A percentile compares a stretch with the other conserved stretches of the same genome.
Conservation (phyloP, 306 rosid genomes). For the Vigna mungo region DNA sequence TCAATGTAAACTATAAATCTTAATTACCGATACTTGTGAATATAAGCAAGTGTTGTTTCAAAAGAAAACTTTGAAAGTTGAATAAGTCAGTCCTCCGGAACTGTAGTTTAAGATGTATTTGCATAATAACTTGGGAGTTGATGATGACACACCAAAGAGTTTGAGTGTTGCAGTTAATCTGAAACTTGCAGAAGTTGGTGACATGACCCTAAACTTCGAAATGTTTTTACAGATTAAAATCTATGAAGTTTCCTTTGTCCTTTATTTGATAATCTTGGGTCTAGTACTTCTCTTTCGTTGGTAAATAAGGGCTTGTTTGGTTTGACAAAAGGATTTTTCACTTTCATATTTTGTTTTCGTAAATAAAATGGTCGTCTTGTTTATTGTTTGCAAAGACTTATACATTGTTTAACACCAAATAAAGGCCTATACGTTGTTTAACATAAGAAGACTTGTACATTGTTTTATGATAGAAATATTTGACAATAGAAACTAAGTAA, state of each 20-base stretch:
- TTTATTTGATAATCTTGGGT: not conserved
- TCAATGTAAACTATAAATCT: not conserved
- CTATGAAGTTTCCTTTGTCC: not conserved
- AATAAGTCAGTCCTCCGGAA: not conserved
- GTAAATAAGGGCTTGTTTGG: not conserved
- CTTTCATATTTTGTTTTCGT: not conserved
- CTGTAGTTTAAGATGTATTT: not conserved
- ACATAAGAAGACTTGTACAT: not conserved
- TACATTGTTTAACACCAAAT: too few species aligned
- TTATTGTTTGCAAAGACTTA: not conserved
- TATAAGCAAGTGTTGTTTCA: not conserved
- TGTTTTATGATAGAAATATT: not conserved
- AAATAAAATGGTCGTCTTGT: not conserved
- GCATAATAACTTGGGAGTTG: not conserved
- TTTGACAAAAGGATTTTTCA: not conserved
- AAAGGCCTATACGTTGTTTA: too few species aligned
- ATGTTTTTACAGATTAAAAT: not conserved
- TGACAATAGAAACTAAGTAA: not conserved
- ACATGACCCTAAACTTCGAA: not conserved
- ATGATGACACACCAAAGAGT: not conserved
- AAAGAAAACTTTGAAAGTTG: not conserved
- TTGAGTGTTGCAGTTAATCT: not conserved
- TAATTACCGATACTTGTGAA: not conserved
- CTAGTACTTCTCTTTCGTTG: not conserved
- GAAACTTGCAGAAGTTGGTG: slow-evolving; percentile 4